These are phyloP conservation scores for Begonia fuchsioides DNA, from an alignment of 306 rosid species.

Conservation along the genomic window DNA sequence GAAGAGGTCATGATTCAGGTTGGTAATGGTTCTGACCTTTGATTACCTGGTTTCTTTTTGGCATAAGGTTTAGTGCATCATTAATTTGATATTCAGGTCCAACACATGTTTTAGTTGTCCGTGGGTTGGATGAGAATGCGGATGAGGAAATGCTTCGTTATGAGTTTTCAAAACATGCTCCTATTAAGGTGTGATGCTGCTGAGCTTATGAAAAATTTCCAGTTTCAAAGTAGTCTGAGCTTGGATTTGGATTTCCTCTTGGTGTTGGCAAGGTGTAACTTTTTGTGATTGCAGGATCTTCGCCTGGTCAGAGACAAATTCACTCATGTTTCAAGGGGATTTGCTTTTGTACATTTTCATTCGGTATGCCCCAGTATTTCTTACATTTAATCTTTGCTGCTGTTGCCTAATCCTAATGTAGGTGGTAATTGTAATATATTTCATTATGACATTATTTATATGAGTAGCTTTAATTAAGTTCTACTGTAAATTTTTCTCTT, in stretches of 20 bases:
- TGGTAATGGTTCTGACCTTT: constrained; percentile 14
- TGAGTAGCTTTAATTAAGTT: no score
- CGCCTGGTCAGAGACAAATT: constrained; percentile 97
- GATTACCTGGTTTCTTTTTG: not conserved
- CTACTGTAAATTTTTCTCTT: no score
- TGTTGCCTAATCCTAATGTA: not conserved
- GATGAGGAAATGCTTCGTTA: constrained; percentile 99
- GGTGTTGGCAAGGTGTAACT: not conserved
- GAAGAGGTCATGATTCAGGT: constrained; percentile 88
- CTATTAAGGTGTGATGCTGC: constrained; percentile 50
- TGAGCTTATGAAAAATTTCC: not conserved
- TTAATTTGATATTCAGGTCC: constrained; percentile 45
- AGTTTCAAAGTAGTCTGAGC: not conserved
- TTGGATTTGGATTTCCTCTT: no score
- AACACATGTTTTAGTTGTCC: constrained; percentile 97
- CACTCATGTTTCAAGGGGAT: constrained; percentile 95
- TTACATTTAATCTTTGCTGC: not conserved
- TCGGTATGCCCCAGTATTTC: constrained; percentile 43
- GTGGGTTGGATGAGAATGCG: constrained; percentile 98
- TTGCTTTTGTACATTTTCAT: constrained; percentile 92
- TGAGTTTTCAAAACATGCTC: constrained; percentile 95
- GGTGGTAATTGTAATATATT: no score
- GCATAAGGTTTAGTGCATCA: constrained; percentile 3
- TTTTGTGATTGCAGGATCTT: constrained; percentile 59
- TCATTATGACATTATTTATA: no score